Conservation (phyloP, 257 asterid genomes). For the Thymus quinquecostatus region DNA sequence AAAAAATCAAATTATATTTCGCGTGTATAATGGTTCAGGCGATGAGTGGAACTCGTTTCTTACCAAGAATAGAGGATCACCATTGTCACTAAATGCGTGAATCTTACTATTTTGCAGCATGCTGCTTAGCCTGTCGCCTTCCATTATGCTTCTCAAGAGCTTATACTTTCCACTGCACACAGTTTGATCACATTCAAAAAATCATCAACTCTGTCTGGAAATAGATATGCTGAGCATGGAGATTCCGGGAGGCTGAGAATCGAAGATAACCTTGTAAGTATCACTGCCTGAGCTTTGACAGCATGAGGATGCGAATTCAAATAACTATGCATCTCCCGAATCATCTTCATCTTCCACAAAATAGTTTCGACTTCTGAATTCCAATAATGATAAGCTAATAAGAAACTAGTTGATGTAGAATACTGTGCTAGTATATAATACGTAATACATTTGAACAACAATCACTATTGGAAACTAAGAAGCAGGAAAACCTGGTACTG, state of each 20-base stretch:
- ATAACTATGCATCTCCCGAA: constrained; percentile 51
- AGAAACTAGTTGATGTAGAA: too few species aligned
- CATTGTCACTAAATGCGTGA: constrained; percentile 38
- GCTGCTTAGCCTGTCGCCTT: constrained; percentile 19
- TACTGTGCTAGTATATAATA: too few species aligned
- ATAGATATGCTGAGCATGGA: not conserved
- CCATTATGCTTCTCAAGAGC: constrained; percentile 44
- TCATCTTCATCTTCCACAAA: constrained; percentile 58
- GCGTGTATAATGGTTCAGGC: not conserved
- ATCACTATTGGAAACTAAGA: not conserved
- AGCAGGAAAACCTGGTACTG: constrained; percentile 42
- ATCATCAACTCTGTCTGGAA: not conserved
- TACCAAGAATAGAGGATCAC: constrained; percentile 59
- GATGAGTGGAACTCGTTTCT: constrained; percentile 1
- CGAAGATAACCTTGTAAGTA: constrained; percentile 49
- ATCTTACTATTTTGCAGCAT: constrained; percentile 35
- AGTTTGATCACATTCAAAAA: constrained; percentile 9
- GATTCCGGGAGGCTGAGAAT: not conserved
- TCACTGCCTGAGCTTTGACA: constrained; percentile 54
- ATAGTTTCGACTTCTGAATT: constrained; percentile 33
- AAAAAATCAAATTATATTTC: too few species aligned
- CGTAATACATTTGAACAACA: too few species aligned
- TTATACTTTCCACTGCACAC: constrained; percentile 53
- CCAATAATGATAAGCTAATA: too few species aligned
- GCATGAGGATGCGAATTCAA: constrained; percentile 59